phyloP scores from a whole-genome alignment of 164 flowering plant genomes.

The Malania oleifera region DNA sequence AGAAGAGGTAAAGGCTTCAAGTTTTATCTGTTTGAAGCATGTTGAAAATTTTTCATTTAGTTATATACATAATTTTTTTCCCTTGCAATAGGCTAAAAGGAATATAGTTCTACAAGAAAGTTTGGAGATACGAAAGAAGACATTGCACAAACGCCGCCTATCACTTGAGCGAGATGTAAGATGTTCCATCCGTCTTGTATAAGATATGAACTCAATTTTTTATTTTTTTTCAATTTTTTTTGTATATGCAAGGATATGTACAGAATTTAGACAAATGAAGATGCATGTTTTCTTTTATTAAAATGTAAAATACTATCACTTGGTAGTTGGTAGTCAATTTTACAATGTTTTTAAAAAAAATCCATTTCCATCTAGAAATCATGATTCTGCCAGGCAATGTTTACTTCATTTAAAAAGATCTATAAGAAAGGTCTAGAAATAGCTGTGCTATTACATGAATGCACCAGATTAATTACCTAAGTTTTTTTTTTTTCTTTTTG shows the following conservation, averaged over 20 bases:
- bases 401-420: too few relatives aligned
- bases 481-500: too few relatives aligned
- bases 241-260: neutral
- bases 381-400: too few relatives aligned
- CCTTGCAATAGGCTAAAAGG: slow-evolving; percentile 43
- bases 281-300: neutral
- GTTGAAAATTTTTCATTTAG: neutral
- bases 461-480: too few relatives aligned
- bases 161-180: slow-evolving; percentile 86
- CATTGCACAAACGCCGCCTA: slow-evolving; percentile 63
- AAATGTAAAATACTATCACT: neutral
- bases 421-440: too few relatives aligned
- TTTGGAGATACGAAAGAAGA: slow-evolving; percentile 56
- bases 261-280: neutral
- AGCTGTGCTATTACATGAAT: too few relatives aligned
- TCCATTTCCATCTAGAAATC: too few relatives aligned
- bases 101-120: slow-evolving; percentile 52
- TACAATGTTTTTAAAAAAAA: too few relatives aligned
- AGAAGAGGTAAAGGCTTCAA: slow-evolving; percentile 50
- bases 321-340: too few relatives aligned
- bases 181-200: neutral
- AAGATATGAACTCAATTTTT: neutral
- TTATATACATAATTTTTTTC: neutral
- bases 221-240: neutral
- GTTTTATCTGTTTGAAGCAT: neutral